phyloP scores from a whole-genome alignment of 108 stramenopile genomes.

The Fragilaria radians region DNA sequence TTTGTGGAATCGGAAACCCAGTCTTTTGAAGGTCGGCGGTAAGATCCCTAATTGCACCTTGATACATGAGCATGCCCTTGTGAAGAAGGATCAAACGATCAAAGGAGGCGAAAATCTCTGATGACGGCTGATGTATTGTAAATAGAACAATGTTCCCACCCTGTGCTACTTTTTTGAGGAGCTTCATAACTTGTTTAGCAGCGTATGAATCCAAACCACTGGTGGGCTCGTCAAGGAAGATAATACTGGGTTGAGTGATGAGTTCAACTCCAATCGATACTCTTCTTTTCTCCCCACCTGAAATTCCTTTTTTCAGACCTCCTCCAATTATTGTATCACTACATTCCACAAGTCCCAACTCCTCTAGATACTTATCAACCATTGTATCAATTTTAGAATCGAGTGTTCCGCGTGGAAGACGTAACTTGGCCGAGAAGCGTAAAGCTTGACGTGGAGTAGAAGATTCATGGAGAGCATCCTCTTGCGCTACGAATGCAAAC shows the following conservation, averaged over 20 bases:
- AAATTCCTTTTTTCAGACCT: slow-evolving; percentile 45
- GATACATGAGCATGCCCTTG: slow-evolving; percentile 46
- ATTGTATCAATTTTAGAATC: slow-evolving; percentile 46
- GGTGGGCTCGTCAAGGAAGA: slow-evolving; percentile 78
- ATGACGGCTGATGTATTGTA: slow-evolving; percentile 80
- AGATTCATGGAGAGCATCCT: slow-evolving; percentile 52
- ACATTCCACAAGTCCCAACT: slow-evolving; percentile 45
- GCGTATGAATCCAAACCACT: slow-evolving; percentile 58
- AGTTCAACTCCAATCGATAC: slow-evolving; percentile 49
- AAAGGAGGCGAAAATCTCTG: slow-evolving; percentile 55
- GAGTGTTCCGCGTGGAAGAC: slow-evolving; percentile 34
- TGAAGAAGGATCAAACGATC: slow-evolving; percentile 57
- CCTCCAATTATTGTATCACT: slow-evolving; percentile 57
- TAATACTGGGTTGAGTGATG: slow-evolving; percentile 31
- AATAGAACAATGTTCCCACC: slow-evolving; percentile 51
- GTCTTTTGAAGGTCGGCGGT: slow-evolving; percentile 20
- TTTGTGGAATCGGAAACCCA: slow-evolving; percentile 45
- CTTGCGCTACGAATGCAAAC: slow-evolving; percentile 70
- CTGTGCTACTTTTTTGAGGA: slow-evolving; percentile 56
- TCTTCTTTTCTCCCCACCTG: slow-evolving; percentile 54
- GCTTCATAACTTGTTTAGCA: slow-evolving; percentile 46
- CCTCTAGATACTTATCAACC: slow-evolving; percentile 49
- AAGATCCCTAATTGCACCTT: slow-evolving; percentile 25
- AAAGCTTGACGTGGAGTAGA: slow-evolving; percentile 74
- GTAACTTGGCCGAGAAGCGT: slow-evolving; percentile 55